Base-by-base conservation (phyloP, 2,329 filamentous ascomycete species). In the Karstenula rhodostoma region DNA sequence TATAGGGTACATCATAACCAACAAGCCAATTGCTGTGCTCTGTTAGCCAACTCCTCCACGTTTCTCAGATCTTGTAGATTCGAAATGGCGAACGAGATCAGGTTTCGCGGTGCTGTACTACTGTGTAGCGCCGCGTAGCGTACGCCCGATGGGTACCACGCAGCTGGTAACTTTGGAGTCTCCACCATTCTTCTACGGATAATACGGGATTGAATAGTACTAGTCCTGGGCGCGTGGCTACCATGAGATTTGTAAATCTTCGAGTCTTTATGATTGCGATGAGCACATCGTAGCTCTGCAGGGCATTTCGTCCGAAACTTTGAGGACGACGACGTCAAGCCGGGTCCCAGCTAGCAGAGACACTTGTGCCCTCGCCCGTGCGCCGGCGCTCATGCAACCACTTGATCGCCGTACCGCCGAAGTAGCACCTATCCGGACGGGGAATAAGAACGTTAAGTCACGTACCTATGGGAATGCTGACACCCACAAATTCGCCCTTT, bases 1-100 rank as follows among this genome's bases (percentile, higher is more conserved):
- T 61, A 96, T 96, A 0, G 93, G 93, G 72, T 95, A 96, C 92
- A 96, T 96, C 92, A 96, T 96, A 44, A 96, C 88, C 1, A 96
- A 83, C 0, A 96, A 80, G 0, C 93, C 92, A 50, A 96, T 81
- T 0, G 92, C 92, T 91, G 61, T 58, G 53, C 22, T 43, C 23
- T 8, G 35, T 60, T 44, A 56, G 59, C 22, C n/a, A 6, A n/a
- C 2, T 7, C 25, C 37, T 46, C n/a, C 15, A 43, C 23, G 10
- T 12, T 40, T 40, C 22, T 32, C 13, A 27, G 27, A 42, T 25
- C 33, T 52, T 27, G 27, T 9, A 40, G n/a, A 13, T 32, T 27
- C 33, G 33, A 2, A 3, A 51, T 25, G 49, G 35, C 49, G 23
- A 43, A 52, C n/a, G 19, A n/a, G 7, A 17, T 22, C 13, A 27